Percentiles rank a stretch among this genome's conserved stretches.
These are phyloP conservation scores for Psilocybe cyanescens DNA, from an alignment of 768 basidiomycete genomes.

Conservation along the genomic window DNA sequence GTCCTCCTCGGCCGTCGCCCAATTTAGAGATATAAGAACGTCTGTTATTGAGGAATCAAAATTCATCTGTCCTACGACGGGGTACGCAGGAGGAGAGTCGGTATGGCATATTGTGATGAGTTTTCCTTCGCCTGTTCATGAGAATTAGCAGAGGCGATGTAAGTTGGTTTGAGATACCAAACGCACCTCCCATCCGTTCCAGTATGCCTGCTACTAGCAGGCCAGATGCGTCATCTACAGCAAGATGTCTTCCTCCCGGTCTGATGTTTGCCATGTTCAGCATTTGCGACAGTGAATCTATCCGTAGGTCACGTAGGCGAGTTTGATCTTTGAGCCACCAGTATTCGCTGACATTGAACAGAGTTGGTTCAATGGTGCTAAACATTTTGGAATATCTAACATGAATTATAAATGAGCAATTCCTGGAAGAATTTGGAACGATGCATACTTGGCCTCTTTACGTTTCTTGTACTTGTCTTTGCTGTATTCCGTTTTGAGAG, in stretches of 20 bases:
- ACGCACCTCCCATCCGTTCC: slow-evolving; percentile 81
- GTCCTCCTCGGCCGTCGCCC: slow-evolving; percentile 85
- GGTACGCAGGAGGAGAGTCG: slow-evolving; percentile 93
- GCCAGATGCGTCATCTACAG: slow-evolving; percentile 92
- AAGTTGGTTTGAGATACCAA: not conserved
- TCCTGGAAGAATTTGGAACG: not conserved
- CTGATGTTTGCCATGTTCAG: slow-evolving; percentile 81
- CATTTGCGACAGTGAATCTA: slow-evolving; percentile 89
- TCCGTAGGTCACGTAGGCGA: slow-evolving; percentile 81
- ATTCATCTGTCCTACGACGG: slow-evolving; percentile 85
- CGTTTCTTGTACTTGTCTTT: slow-evolving; percentile 98
- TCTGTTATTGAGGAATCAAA: slow-evolving; percentile 61
- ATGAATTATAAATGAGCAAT: not conserved
- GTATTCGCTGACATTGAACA: slow-evolving; percentile 87
- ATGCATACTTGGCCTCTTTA: slow-evolving; percentile 91
- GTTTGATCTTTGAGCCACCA: slow-evolving; percentile 86
- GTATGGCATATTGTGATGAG: slow-evolving; percentile 85
- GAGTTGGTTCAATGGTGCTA: slow-evolving; percentile 84
- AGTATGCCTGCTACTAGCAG: slow-evolving; percentile 83
- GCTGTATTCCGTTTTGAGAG: slow-evolving; percentile 95
- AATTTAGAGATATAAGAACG: slow-evolving; percentile 77
- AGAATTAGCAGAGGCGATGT: slow-evolving; percentile 7
- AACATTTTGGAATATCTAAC: slow-evolving; percentile 85
- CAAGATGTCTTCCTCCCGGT: slow-evolving; percentile 86
- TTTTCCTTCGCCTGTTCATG: slow-evolving; percentile 68